phyloP scores from a whole-genome alignment of 2,329 filamentous ascomycete genomes.

The Boeremia lycopersici region DNA sequence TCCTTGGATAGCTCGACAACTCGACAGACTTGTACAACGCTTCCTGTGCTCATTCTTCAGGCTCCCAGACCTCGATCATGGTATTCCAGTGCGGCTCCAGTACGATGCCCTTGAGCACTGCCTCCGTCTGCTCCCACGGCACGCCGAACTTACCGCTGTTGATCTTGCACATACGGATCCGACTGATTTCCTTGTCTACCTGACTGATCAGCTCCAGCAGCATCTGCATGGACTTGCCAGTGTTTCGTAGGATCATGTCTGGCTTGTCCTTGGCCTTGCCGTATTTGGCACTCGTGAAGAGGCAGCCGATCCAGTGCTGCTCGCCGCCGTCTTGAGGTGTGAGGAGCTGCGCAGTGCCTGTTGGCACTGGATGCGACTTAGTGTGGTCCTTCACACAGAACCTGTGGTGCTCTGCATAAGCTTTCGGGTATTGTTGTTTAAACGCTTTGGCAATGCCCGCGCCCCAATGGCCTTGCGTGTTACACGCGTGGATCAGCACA shows the following conservation, averaged over 20 bases:
- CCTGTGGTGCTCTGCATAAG: constrained; percentile 54
- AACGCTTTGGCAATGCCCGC: constrained; percentile 63
- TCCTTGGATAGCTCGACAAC: not conserved
- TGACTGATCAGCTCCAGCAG: constrained; percentile 52
- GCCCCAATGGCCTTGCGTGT: constrained; percentile 63
- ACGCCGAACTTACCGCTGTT: constrained; percentile 65
- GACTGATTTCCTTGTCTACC: constrained; percentile 24
- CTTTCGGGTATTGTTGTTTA: constrained; percentile 56
- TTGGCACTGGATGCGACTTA: constrained; percentile 33
- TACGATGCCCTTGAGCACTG: constrained; percentile 45
- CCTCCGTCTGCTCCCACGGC: constrained; percentile 58
- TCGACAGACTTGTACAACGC: not conserved
- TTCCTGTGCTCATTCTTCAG: not conserved
- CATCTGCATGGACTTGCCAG: constrained; percentile 55
- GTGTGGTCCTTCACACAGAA: constrained; percentile 52
- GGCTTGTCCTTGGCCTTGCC: constrained; percentile 53
- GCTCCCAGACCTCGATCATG: constrained; percentile 38
- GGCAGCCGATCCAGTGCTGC: constrained; percentile 62
- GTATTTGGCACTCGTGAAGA: constrained; percentile 61
- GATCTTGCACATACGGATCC: constrained; percentile 59
- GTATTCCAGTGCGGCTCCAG: constrained; percentile 30
- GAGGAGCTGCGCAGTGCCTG: constrained; percentile 61
- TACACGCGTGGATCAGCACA: constrained; percentile 65
- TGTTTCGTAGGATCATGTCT: constrained; percentile 56
- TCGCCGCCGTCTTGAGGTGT: constrained; percentile 51